phyloP scores from a whole-genome alignment of 2,329 filamentous ascomycete genomes.

The Scedosporium aurantiacum region DNA sequence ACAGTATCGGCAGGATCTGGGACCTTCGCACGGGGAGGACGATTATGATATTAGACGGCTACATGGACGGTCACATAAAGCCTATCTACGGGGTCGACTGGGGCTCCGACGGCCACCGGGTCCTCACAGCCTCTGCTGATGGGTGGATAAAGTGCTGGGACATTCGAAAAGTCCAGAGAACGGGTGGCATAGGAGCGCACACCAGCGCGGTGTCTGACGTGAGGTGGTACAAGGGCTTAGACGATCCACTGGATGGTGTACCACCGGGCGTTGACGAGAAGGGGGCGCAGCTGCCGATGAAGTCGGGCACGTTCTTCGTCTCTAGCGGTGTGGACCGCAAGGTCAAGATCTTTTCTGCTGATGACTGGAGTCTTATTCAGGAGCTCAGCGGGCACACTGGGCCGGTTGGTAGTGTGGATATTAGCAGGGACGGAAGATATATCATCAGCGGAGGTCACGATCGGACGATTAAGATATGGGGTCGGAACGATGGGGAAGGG shows the following conservation, averaged over 20 bases:
- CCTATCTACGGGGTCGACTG: constrained; percentile 92
- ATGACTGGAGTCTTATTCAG: constrained; percentile 89
- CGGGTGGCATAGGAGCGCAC: constrained; percentile 81
- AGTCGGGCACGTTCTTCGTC: constrained; percentile 83
- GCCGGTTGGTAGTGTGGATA: constrained; percentile 82
- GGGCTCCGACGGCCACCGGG: constrained; percentile 81
- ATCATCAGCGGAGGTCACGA: constrained; percentile 93
- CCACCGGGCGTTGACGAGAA: constrained; percentile 52
- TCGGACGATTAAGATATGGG: constrained; percentile 92
- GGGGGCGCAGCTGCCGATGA: constrained; percentile 62
- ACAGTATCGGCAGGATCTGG: constrained; percentile 93
- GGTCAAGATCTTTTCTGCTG: constrained; percentile 89
- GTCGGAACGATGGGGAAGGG: constrained; percentile 61
- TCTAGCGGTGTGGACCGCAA: constrained; percentile 88
- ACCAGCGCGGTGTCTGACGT: constrained; percentile 85
- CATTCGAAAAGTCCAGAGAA: constrained; percentile 73
- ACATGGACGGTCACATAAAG: constrained; percentile 70
- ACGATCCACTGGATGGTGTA: constrained; percentile 56
- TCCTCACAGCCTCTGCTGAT: constrained; percentile 85
- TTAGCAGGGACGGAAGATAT: constrained; percentile 77
- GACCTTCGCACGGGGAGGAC: constrained; percentile 86
- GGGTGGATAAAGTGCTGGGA: constrained; percentile 99
- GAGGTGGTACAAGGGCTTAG: constrained; percentile 82
- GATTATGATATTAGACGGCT: constrained; percentile 88
- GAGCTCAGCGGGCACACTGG: constrained; percentile 82